phyloP scores from a whole-genome alignment of 306 rosid species.

The Arachis hypogaea region DNA sequence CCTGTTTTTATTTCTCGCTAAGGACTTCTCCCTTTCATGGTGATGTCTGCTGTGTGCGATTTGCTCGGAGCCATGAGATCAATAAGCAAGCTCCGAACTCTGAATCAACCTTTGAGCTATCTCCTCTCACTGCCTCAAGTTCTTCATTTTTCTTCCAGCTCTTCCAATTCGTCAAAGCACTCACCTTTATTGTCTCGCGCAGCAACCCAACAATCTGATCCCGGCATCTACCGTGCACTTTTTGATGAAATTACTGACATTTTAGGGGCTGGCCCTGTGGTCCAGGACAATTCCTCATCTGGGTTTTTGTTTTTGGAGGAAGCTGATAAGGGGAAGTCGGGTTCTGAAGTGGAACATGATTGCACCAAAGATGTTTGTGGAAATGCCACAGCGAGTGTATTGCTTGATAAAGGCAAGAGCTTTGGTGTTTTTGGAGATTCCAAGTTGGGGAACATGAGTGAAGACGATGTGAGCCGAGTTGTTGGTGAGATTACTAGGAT shows the following conservation, averaged over 20 bases:
- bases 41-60: background rate
- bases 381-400: slow-evolving; percentile 45
- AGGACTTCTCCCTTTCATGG: too few species aligned
- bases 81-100: slow-evolving; percentile 25
- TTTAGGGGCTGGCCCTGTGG: slow-evolving; percentile 56
- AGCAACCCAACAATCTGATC: slow-evolving; percentile 18
- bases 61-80: slow-evolving; percentile 40
- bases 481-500: slow-evolving; percentile 59
- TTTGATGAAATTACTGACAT: slow-evolving; percentile 69
- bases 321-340: background rate
- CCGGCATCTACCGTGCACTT: slow-evolving; percentile 35
- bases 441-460: slow-evolving; percentile 43
- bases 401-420: slow-evolving; percentile 36
- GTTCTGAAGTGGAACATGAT: slow-evolving; percentile 16
- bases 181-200: background rate
- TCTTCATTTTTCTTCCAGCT: slow-evolving; percentile 37
- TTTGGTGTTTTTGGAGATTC: slow-evolving; percentile 33
- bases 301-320: slow-evolving; percentile 44
- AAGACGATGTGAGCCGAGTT: slow-evolving; percentile 53
- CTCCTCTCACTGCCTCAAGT: slow-evolving; percentile 25
- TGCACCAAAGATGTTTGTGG: slow-evolving; percentile 54
- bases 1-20: background rate
- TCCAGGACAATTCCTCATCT: slow-evolving; percentile 39
- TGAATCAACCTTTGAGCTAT: slow-evolving; percentile 11
- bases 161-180: slow-evolving; percentile 37